These are phyloP conservation scores for Phytophthora rubi DNA, from an alignment of 352 stramenopile genomes.

Conservation along the genomic window DNA sequence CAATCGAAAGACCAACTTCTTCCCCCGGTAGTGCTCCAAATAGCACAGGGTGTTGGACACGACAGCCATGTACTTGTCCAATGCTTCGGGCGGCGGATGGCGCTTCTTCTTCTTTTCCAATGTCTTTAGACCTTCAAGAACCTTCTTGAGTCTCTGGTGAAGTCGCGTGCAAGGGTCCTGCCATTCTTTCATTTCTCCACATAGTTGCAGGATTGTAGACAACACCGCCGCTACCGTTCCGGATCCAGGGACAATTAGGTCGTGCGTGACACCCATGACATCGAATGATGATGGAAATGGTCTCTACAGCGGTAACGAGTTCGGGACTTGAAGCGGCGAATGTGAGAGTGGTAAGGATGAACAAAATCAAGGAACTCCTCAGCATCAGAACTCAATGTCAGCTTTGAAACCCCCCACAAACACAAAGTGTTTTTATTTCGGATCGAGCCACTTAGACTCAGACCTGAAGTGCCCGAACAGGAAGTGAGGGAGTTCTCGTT, in stretches of 20 bases:
- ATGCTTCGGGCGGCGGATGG: constrained; percentile 1
- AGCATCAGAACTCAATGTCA: no score
- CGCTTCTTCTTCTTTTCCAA: constrained; percentile 10
- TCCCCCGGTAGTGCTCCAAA: constrained; percentile 12
- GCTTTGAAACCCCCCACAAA: no score
- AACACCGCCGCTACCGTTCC: constrained; percentile 11
- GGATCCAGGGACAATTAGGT: constrained; percentile 15
- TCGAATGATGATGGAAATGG: background rate
- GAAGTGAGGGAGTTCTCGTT: no score
- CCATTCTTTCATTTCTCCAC: constrained; percentile 20
- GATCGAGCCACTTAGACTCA: no score
- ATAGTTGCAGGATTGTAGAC: constrained; percentile 6
- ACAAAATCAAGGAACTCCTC: no score
- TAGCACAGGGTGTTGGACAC: constrained; percentile 2
- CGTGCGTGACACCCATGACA: constrained; percentile 4
- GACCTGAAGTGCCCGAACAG: no score
- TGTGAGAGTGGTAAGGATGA: no score
- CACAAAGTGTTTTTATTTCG: no score
- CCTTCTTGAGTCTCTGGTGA: constrained; percentile 8
- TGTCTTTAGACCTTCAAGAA: constrained; percentile 7
- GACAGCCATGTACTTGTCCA: constrained; percentile 18
- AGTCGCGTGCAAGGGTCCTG: constrained; percentile 14
- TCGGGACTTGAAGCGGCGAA: no score
- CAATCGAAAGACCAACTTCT: constrained; percentile 20
- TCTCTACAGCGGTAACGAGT: background rate